Conservation (phyloP, 192 early-diverging fungal genomes). For the Rhizoclosmatium globosum region DNA sequence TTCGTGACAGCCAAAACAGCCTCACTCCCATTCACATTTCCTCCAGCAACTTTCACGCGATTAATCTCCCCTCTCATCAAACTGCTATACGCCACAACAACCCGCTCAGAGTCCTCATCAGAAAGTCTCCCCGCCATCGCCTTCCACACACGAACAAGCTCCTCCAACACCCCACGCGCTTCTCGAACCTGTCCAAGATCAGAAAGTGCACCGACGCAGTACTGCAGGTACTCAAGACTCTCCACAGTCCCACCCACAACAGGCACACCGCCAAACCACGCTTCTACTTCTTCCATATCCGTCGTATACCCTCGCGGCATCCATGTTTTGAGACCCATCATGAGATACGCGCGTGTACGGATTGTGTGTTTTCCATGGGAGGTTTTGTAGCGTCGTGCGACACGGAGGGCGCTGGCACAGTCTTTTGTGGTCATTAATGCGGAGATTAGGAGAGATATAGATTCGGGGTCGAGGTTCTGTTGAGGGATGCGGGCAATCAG, state of each 20-base stretch:
- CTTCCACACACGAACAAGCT: neutral
- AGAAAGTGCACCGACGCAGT: neutral
- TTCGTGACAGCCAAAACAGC: neutral
- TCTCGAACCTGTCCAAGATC: neutral
- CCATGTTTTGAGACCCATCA: neutral
- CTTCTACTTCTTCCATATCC: neutral
- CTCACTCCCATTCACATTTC: neutral
- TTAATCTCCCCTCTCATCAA: conserved; percentile 21
- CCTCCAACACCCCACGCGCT: neutral
- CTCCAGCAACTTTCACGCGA: neutral
- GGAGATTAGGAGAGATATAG: conserved; percentile 19
- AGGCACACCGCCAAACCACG: neutral
- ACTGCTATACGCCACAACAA: conserved; percentile 17
- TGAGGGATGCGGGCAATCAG: neutral
- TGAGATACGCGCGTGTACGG: conserved; percentile 11
- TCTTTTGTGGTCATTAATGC: conserved; percentile 2
- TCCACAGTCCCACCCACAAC: neutral
- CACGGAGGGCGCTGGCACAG: neutral
- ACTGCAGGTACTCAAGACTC: conserved; percentile 29
- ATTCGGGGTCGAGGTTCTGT: neutral
- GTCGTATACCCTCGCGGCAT: neutral
- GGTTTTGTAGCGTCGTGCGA: conserved; percentile 15
- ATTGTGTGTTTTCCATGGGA: neutral
- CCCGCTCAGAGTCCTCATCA: conserved; percentile 7
- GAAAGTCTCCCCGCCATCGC: neutral